phyloP scores from a whole-genome alignment of 331 rosid species.

The Erythrophleum ivorense region DNA sequence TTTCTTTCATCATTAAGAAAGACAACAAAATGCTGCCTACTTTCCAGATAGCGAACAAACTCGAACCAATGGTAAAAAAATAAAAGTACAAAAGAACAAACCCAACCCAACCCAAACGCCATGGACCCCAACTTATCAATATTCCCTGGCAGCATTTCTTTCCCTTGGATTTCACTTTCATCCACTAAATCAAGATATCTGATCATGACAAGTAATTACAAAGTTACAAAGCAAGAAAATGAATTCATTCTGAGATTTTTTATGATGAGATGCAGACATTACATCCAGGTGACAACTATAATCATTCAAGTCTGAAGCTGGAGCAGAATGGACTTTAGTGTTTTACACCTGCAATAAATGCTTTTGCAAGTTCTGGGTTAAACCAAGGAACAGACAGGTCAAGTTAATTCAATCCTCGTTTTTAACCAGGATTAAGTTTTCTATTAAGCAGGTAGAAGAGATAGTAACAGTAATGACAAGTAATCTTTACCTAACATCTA shows the following conservation, averaged over 20 bases:
- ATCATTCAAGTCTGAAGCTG: neutral
- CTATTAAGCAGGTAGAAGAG: neutral
- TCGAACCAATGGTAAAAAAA: no score
- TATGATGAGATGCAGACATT: neutral
- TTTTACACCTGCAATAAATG: neutral
- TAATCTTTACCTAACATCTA: neutral
- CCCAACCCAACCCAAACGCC: neutral
- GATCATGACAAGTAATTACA: neutral
- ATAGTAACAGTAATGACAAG: neutral
- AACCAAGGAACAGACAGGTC: neutral
- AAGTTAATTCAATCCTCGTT: neutral
- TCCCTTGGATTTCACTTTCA: constrained; percentile 6
- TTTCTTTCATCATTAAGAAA: neutral
- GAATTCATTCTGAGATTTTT: constrained; percentile 1
- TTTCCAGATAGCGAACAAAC: neutral
- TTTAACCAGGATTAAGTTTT: neutral
- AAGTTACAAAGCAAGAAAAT: neutral
- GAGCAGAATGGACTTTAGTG: neutral
- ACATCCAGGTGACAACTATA: neutral
- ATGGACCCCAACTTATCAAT: constrained; percentile 10
- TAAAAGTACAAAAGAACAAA: neutral
- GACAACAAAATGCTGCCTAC: neutral
- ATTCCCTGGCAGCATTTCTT: constrained; percentile 30
- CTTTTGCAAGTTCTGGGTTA: neutral
- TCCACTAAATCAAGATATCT: neutral